phyloP scores from a whole-genome alignment of 495 filamentous ascomycete genomes.

The Xylaria grammica region DNA sequence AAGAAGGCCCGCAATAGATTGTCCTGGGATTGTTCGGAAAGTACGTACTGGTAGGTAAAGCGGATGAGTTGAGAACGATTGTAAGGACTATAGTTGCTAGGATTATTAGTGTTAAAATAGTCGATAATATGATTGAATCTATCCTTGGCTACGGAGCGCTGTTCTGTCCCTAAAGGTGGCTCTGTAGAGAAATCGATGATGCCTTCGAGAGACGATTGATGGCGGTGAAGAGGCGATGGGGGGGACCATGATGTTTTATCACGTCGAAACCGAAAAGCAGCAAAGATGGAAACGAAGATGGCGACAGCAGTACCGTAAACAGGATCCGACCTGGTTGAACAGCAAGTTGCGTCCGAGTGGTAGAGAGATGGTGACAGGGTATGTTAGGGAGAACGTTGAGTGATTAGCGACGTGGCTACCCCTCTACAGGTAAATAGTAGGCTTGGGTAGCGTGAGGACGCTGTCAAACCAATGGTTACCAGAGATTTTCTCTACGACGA shows the following conservation, averaged over 20 bases:
- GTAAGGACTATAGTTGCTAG: slow-evolving; percentile 23
- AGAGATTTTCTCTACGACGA: no score
- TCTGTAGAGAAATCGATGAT: slow-evolving; percentile 30
- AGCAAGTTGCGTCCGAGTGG: no score
- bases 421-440: no score
- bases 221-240: slow-evolving; percentile 25
- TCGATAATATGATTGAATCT: slow-evolving; percentile 31
- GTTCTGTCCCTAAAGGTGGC: slow-evolving; percentile 24
- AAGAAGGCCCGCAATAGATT: slow-evolving; percentile 35
- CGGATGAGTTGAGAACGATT: slow-evolving; percentile 32
- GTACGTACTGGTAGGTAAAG: slow-evolving; percentile 36
- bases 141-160: slow-evolving; percentile 25
- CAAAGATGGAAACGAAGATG: no score
- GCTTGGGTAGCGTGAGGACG: no score
- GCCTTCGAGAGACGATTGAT: slow-evolving; percentile 34
- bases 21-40: slow-evolving; percentile 33
- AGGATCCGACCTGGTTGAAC: no score
- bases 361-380: no score
- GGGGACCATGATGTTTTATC: neutral
- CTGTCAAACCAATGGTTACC: no score
- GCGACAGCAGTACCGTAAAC: no score
- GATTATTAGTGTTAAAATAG: slow-evolving; percentile 26
- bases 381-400: no score
- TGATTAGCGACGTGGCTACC: no score
- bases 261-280: no score